phyloP scores from a whole-genome alignment of 306 rosid genomes.

The Urtica urens region DNA sequence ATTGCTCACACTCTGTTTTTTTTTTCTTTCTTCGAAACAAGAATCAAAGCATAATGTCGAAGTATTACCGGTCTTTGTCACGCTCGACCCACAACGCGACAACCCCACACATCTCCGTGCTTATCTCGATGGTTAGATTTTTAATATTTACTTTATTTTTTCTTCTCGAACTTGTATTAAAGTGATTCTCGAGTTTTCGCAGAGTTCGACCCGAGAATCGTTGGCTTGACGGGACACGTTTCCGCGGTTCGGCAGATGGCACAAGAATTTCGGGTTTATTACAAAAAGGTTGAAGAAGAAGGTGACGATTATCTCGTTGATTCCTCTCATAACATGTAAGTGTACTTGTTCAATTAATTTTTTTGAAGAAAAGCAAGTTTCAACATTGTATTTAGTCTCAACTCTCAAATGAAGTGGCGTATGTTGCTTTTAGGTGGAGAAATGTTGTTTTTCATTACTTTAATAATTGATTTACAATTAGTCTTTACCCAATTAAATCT shows the following conservation, averaged over 20 bases:
- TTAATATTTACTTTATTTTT: not conserved
- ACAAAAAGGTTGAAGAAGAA: slow-evolving; percentile 73
- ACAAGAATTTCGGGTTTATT: slow-evolving; percentile 72
- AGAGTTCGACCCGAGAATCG: slow-evolving; percentile 71
- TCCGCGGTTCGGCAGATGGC: slow-evolving; percentile 83
- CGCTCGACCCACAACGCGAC: slow-evolving; percentile 90
- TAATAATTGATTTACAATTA: too few relatives aligned
- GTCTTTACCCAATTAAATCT: too few relatives aligned
- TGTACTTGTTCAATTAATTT: slow-evolving; percentile 5
- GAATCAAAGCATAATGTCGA: slow-evolving; percentile 43
- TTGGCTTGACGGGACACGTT: slow-evolving; percentile 69
- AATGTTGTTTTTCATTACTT: not conserved
- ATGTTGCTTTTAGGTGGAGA: too few relatives aligned
- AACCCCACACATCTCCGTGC: slow-evolving; percentile 60
- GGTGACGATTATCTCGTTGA: slow-evolving; percentile 85
- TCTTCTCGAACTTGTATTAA: not conserved
- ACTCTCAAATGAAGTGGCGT: too few relatives aligned
- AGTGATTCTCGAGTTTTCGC: slow-evolving; percentile 12
- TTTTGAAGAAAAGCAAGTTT: too few relatives aligned
- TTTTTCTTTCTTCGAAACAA: slow-evolving; percentile 20
- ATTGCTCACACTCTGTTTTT: slow-evolving; percentile 12
- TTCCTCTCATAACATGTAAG: slow-evolving; percentile 79
- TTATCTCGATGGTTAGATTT: slow-evolving; percentile 66
- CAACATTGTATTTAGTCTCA: too few relatives aligned
- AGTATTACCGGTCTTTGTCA: slow-evolving; percentile 74